Evolutionary conservation across 371 early-diverging fungal species (phyloP).

Genomic region (Mortierella sp.): DNA sequence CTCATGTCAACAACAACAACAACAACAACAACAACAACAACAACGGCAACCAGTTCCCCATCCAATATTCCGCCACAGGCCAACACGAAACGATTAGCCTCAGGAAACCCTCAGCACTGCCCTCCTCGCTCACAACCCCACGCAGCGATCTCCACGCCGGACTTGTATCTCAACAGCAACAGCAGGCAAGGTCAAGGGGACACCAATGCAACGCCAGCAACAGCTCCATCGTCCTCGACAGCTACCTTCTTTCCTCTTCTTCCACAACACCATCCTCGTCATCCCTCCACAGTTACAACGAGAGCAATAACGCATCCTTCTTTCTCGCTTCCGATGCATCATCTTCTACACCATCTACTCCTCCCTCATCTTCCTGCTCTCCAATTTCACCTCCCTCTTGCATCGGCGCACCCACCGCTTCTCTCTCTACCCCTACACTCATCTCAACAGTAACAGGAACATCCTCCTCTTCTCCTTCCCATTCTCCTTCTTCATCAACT

Average conservation of each 20-base stretch:
- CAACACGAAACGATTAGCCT: not conserved
- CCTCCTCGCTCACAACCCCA: not conserved
- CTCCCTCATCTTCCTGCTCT: slow-evolving; percentile 2
- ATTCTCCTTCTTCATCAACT: not conserved
- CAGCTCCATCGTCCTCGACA: not conserved
- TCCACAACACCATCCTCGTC: slow-evolving; percentile 5
- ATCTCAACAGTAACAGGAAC: slow-evolving; percentile 29
- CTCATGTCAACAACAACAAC: slow-evolving; percentile 6
- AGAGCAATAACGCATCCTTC: slow-evolving; percentile 10
- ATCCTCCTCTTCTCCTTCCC: slow-evolving; percentile 16
- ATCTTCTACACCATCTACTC: slow-evolving; percentile 3
- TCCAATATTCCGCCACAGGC: not conserved
- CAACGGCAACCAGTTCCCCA: not conserved
- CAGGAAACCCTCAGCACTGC: slow-evolving; percentile 9
- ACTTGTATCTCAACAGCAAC: not conserved
- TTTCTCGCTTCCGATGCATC: slow-evolving; percentile 7
- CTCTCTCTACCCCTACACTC: slow-evolving; percentile 10
- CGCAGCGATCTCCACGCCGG: not conserved
- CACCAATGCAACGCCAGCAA: not conserved
- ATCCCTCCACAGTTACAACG: not conserved
- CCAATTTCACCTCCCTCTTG: not conserved
- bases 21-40: slow-evolving; percentile 10
- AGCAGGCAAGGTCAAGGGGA: not conserved
- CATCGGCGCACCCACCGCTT: not conserved
- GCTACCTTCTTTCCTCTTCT: slow-evolving; percentile 1